phyloP scores from a whole-genome alignment of 2,329 filamentous ascomycete species.

The Fusarium agapanthi region DNA sequence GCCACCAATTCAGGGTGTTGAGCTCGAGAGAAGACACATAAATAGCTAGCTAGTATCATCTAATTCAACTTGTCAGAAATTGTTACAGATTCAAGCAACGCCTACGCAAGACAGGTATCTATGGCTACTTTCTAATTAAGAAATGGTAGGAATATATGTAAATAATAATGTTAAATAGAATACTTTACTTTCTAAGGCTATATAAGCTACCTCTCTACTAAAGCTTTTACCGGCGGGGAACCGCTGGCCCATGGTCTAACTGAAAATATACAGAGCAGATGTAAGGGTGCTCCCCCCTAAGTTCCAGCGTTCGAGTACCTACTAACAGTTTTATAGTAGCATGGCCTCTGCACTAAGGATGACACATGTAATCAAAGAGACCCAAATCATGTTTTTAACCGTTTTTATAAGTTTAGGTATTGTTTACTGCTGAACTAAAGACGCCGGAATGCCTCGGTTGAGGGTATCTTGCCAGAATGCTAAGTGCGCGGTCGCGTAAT shows the following conservation, averaged over 20 bases:
- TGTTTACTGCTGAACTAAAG: not conserved
- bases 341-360: not conserved
- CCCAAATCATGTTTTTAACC: not conserved
- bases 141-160: too few relatives aligned
- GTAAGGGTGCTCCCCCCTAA: not conserved
- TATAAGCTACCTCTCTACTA: not conserved
- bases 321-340: not conserved
- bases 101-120: not conserved
- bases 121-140: not conserved
- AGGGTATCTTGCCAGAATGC: too few relatives aligned
- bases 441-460: too few relatives aligned
- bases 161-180: not conserved
- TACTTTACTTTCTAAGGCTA: too few relatives aligned
- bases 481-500: not conserved
- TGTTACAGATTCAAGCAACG: not conserved
- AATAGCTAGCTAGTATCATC: too few relatives aligned
- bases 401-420: not conserved
- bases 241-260: not conserved
- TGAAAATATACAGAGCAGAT: not conserved
- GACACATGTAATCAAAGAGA: not conserved
- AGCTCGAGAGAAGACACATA: too few relatives aligned
- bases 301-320: not conserved
- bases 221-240: not conserved
- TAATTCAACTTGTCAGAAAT: too few relatives aligned
- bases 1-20: too few relatives aligned